These are phyloP conservation scores for Tricharina praecox DNA, from an alignment of 495 filamentous ascomycete genomes.

Conservation along the genomic window DNA sequence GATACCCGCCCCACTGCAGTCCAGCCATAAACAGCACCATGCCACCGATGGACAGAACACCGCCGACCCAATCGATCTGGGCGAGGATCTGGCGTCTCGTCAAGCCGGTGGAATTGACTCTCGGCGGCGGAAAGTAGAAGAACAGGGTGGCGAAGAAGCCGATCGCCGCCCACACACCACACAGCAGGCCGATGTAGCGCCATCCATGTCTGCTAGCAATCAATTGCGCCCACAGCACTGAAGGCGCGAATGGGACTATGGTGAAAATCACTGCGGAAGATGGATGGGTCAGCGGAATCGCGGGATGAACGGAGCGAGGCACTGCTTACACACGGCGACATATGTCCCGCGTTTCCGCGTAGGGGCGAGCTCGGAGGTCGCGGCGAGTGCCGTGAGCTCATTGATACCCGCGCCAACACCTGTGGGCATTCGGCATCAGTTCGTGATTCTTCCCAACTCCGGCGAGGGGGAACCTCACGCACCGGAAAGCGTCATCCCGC, in stretches of 20 bases:
- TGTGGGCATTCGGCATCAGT: conserved; percentile 16
- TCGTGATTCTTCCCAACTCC: too few relatives aligned
- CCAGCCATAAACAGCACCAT: conserved; percentile 50
- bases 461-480: too few relatives aligned
- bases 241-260: conserved; percentile 50
- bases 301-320: too few relatives aligned
- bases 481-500: conserved; percentile 23
- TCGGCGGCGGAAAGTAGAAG: conserved; percentile 52
- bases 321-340: conserved; percentile 34
- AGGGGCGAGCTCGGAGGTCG: conserved; percentile 52
- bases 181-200: conserved; percentile 36
- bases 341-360: conserved; percentile 51
- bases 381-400: conserved; percentile 52
- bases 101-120: conserved; percentile 37
- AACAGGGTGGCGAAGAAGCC: conserved; percentile 43
- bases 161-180: conserved; percentile 42
- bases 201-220: conserved; percentile 43
- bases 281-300: too few relatives aligned
- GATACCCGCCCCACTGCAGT: conserved; percentile 52
- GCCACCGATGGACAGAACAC: conserved; percentile 47
- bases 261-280: conserved; percentile 40
- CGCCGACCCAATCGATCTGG: conserved; percentile 49
- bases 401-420: conserved; percentile 48
- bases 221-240: conserved; percentile 52
- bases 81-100: conserved; percentile 35